phyloP scores from a whole-genome alignment of 1,284 basidiomycete genomes.

The Apiotrichum akiyoshidainum region DNA sequence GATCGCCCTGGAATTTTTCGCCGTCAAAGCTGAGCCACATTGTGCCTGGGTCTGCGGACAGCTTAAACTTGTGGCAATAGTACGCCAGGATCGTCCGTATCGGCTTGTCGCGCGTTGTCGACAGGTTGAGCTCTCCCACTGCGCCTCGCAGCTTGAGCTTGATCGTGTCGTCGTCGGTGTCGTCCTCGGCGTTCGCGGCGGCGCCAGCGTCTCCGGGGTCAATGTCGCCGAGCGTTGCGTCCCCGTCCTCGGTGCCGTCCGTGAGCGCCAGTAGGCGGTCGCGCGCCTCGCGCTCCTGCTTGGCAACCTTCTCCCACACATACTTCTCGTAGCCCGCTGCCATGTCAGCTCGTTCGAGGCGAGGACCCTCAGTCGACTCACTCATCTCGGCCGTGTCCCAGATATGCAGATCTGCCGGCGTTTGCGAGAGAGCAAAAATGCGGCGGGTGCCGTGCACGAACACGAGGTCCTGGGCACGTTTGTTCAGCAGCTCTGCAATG shows the following conservation, averaged over 20 bases:
- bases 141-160: slow-evolving; percentile 11
- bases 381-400: slow-evolving; percentile 25
- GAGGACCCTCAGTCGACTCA: slow-evolving; percentile 26
- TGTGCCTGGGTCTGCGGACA: slow-evolving; percentile 10
- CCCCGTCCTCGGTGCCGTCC: not conserved
- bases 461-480: slow-evolving; percentile 28
- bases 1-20: slow-evolving; percentile 19
- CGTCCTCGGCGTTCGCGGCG: too few species aligned
- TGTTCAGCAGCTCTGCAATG: slow-evolving; percentile 24
- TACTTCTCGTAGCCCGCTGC: slow-evolving; percentile 35
- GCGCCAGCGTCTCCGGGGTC: too few species aligned
- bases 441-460: slow-evolving; percentile 28
- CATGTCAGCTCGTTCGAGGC: not conserved
- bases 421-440: slow-evolving; percentile 20
- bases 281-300: slow-evolving; percentile 8
- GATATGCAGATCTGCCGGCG: slow-evolving; percentile 30
- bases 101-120: slow-evolving; percentile 5
- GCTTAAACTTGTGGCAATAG: slow-evolving; percentile 21
- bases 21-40: slow-evolving; percentile 30
- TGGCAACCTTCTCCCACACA: slow-evolving; percentile 26
- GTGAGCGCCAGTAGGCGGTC: not conserved
- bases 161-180: too few species aligned
- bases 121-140: slow-evolving; percentile 8
- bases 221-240: slow-evolving; percentile 1
- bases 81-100: slow-evolving; percentile 16